These are phyloP conservation scores for Seminavis robusta DNA, from an alignment of 108 stramenopile species.

Conservation along the genomic window DNA sequence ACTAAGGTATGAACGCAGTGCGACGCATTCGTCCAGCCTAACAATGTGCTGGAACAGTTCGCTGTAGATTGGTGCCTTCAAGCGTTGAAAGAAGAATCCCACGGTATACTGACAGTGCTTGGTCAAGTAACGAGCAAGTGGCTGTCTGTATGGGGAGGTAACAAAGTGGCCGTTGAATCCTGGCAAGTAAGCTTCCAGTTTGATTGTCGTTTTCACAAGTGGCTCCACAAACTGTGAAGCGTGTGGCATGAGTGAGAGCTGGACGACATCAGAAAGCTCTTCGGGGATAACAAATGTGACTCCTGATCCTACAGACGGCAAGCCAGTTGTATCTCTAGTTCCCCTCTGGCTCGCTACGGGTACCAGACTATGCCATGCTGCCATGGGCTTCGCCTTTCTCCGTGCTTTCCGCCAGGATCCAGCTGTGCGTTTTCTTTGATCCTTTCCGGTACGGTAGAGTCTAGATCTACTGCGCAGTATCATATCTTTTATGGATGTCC, in stretches of 20 bases:
- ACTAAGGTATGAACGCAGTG: conserved; percentile 56
- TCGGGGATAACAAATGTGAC: conserved; percentile 39
- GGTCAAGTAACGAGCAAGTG: conserved; percentile 78
- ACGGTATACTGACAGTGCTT: conserved; percentile 60
- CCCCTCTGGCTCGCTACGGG: no score
- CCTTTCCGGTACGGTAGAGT: no score
- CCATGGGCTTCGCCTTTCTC: no score
- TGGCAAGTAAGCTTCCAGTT: conserved; percentile 63
- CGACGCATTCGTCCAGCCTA: conserved; percentile 40
- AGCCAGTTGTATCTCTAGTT: no score
- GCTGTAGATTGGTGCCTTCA: conserved; percentile 75
- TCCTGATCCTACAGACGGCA: no score
- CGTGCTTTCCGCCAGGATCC: no score
- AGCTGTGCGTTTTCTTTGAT: no score
- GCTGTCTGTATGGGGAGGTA: conserved; percentile 62
- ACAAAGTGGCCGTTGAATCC: conserved; percentile 39
- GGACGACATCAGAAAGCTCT: conserved; percentile 67
- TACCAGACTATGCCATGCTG: no score
- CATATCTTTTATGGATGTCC: no score
- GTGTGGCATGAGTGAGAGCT: conserved; percentile 65
- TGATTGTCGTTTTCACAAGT: conserved; percentile 69
- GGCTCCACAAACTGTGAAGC: conserved; percentile 82
- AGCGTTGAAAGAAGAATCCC: conserved; percentile 74
- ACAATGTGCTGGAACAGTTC: conserved; percentile 72
- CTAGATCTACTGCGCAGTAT: no score